Conservation (phyloP, 306 rosid species). For the Dryas drummondii region DNA sequence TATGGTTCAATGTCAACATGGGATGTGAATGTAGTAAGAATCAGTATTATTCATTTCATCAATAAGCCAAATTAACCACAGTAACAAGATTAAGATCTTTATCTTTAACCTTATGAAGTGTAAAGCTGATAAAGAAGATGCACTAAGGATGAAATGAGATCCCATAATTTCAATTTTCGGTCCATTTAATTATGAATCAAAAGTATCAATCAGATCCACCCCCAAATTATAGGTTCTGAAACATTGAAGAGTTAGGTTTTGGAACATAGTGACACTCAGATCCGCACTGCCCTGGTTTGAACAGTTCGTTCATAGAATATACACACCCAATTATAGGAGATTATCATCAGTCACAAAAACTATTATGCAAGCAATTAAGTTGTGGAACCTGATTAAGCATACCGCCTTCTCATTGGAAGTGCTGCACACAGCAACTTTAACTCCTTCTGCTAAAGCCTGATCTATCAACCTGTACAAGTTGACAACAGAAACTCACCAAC, state of each 20-base stretch:
- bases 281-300: too few relatives aligned
- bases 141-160: not conserved
- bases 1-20: constrained; percentile 18
- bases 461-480: constrained; percentile 71
- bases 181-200: not conserved
- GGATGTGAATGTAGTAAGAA: constrained; percentile 15
- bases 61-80: constrained; percentile 16
- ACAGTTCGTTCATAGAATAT: not conserved
- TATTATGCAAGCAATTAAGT: constrained; percentile 25
- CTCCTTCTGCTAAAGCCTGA: constrained; percentile 86
- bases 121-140: constrained; percentile 6
- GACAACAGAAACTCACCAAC: constrained; percentile 22
- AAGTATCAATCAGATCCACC: not conserved
- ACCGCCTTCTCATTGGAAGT: constrained; percentile 99
- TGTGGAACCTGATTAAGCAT: constrained; percentile 56
- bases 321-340: not conserved
- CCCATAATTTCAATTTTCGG: constrained; percentile 5
- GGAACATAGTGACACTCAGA: not conserved
- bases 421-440: constrained; percentile 96
- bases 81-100: constrained; percentile 4
- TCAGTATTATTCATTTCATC: constrained; percentile 1
- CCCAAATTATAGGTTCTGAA: not conserved
- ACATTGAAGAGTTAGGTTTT: constrained; percentile 16
- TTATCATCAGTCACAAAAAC: constrained; percentile 7
- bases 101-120: not conserved